These are phyloP conservation scores for Myxozyma nipponensis DNA, from an alignment of 805 yeast species.

Conservation along the genomic window DNA sequence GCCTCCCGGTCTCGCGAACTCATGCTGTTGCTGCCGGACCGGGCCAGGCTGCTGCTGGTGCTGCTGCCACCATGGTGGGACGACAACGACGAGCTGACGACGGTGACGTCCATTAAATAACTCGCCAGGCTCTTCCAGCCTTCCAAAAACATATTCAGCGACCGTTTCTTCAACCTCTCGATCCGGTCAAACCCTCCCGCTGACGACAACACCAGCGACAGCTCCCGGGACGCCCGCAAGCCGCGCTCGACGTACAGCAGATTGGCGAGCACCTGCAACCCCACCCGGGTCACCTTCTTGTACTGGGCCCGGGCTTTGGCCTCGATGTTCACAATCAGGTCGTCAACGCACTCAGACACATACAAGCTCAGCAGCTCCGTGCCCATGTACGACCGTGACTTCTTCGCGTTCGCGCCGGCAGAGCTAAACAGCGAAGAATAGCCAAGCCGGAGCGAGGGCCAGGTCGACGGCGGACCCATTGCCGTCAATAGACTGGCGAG, in stretches of 20 bases:
- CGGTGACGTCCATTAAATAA: conserved; percentile 73
- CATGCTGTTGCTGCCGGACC: conserved; percentile 41
- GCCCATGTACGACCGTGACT: conserved; percentile 16
- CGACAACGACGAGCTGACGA: conserved; percentile 44
- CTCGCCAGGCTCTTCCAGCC: conserved; percentile 78
- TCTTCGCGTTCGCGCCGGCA: conserved; percentile 3
- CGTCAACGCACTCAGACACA: conserved; percentile 74
- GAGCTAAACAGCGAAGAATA: conserved; percentile 6
- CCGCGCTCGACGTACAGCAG: conserved; percentile 67
- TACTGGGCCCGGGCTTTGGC: conserved; percentile 46
- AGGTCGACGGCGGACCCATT: conserved; percentile 19
- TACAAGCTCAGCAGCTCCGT: conserved; percentile 53
- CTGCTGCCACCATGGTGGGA: too few species aligned
- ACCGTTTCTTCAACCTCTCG: conserved; percentile 66
- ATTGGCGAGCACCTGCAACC: conserved; percentile 68
- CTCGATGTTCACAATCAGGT: conserved; percentile 62
- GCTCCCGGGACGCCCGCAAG: conserved; percentile 35
- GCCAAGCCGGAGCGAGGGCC: conserved; percentile 13
- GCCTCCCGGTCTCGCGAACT: conserved; percentile 73
- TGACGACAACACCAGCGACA: conserved; percentile 53
- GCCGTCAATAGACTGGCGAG: conserved; percentile 17
- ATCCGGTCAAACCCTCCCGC: conserved; percentile 57
- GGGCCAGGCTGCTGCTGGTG: too few species aligned
- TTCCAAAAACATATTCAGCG: conserved; percentile 62
- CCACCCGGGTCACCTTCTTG: conserved; percentile 44